Base-by-base conservation (phyloP, 2,329 filamentous ascomycete species). In the Blastomyces percursus region DNA sequence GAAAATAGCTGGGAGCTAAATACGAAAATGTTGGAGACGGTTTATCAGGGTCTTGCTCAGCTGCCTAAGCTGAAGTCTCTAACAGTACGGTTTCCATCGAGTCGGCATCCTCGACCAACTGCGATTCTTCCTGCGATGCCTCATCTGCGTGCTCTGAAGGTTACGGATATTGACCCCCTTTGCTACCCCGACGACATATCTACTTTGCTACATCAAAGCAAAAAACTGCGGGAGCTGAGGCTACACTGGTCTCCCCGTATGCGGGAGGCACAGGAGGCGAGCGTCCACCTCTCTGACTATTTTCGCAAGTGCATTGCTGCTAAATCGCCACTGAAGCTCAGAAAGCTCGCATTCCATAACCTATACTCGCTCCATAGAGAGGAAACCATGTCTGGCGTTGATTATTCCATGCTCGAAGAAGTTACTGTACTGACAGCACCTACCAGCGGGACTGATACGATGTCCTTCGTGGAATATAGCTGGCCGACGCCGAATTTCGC, bases 161-260 rank as follows among this genome's bases (percentile, higher is more conserved):
- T 84, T 35, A 81, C 81, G 64, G 79, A 86, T 65, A 84, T 86
- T 60, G 84, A 87, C 62, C 84, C 84, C 0, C 75, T 86, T 11
- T 86, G 84, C 72, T 85, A 85, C 67, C 83, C 83, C 0, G 84
- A 87, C 71, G 84, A 86, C 66, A 79, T 86, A 9, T 83, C 82
- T 16, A 74, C 81, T 27, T 72, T 86, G 16, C 71, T 86, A 7
- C 71, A 78, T 16, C 75, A 79, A n/a, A 81, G 81, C 4, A 79
- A 77, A 64, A 82, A 81, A 60, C 73, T 87, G 3, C 74, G 79
- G 50, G 80, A 82, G 40, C 71, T 87, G 8, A 81, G 76, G 61
- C 65, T 86, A 64, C 83, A 86, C 67, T 87, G 83, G 78, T 84
- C 78, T 35, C 82, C 84, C 3, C 81, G 84, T 1, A 86, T 87